A percentile compares a stretch with the other conserved stretches of the same genome.
phyloP scores from a whole-genome alignment of 495 filamentous ascomycete genomes.

The Neurospora tetraspora region DNA sequence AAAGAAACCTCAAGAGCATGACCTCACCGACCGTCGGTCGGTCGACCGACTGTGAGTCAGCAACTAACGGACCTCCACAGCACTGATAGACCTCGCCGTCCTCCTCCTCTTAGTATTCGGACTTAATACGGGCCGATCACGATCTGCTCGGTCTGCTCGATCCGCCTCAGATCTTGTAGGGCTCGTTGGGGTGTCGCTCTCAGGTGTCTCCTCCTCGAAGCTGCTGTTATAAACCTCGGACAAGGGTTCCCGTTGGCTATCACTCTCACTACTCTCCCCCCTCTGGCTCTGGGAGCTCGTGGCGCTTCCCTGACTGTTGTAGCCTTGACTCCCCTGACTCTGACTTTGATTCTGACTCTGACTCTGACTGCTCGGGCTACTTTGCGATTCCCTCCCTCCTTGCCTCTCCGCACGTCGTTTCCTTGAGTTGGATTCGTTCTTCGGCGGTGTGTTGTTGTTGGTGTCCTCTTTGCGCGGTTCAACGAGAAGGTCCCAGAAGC shows the following conservation, averaged over 20 bases:
- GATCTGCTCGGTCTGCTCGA: conserved; percentile 5
- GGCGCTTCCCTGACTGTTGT: not conserved
- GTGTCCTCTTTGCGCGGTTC: conserved; percentile 3
- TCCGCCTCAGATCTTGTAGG: not conserved
- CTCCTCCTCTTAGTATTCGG: conserved; percentile 25
- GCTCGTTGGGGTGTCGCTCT: not conserved
- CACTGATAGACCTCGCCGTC: conserved; percentile 11
- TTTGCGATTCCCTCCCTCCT: not conserved
- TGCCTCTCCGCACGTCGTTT: conserved; percentile 8
- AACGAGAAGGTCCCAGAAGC: conserved; percentile 23
- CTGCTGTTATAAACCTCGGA: conserved; percentile 22
- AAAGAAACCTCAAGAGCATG: not conserved
- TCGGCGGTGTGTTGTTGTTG: not conserved
- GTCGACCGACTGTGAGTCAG: not conserved
- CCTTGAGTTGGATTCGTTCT: not conserved
- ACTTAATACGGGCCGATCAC: conserved; percentile 16
- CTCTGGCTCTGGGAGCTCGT: not conserved
- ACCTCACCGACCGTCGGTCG: not conserved
- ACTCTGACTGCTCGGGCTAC: not conserved
- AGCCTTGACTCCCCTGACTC: not conserved
- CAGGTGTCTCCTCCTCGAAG: conserved; percentile 18
- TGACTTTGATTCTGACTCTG: not conserved
- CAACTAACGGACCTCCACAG: conserved; percentile 21
- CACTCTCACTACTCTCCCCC: not conserved
- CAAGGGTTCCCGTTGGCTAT: conserved; percentile 8